Evolutionary conservation across 75 land plant genomes (phyloP), one percentile per base, ranked within the genome.

Genomic region (Gnetum montanum): DNA sequence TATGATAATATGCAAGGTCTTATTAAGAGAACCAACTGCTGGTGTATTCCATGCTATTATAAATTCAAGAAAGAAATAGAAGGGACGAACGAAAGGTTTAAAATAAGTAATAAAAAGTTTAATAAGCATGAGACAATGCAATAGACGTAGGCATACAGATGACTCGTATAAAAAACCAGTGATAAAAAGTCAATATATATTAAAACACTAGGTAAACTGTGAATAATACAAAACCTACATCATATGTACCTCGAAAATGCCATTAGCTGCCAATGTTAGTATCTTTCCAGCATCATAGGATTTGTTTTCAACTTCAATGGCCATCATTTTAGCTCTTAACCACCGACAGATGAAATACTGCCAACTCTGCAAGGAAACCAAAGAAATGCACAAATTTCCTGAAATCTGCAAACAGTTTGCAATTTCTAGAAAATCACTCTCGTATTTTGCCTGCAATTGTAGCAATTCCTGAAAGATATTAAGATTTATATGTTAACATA

Each of bases 341-440:
- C 92, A 87, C 24, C 69, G 70, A 28, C 31, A 49, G 61, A 80
- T 54, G 46, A 87, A 87, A 24, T 75, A 43, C 26, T 73, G 65
- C 87, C 87, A 87, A 36, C 88, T 83, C 64, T 87, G 76, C 48
- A 84, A 46, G 1, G 78, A 64, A 1, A 83, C 37, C 31, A 87
- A 59, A 8, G 88, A 81, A 49, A 87, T 2, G 13, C 73, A 34
- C 43, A 87, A 59, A 57, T 87, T 87, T 76, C 84, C 77, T 49
- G 88, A 74, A 2, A 80, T 40, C 3, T 70, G 72, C 46, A 87
- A 67, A 55, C 79, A 67, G 46, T 61, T 63, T 20, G 79, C 71
- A 54, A 71, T 66, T 57, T 87, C 84, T 26, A 54, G 19, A 19
- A 83, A 28, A 3, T 61, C 66, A 55, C 65, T 69, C 53, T 74